Conservation (phyloP, 176 grass and related monocot species). For the maize (Zea mays) region DNA sequence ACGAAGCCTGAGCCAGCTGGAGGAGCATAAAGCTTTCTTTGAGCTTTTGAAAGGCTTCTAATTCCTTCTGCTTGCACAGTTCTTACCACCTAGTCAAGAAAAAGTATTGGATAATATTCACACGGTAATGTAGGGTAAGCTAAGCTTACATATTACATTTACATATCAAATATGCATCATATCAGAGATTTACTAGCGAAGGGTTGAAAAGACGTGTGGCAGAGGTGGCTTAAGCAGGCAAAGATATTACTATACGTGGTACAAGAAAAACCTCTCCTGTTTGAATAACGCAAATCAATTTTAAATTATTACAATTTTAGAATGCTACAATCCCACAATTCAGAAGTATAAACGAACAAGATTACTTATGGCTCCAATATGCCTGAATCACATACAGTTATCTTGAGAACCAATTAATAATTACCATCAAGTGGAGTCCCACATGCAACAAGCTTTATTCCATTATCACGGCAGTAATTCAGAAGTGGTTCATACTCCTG, state of each 20-base stretch:
- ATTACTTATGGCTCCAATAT: slow-evolving; percentile 20
- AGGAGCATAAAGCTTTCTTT: slow-evolving; percentile 81
- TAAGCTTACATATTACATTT: slow-evolving; percentile 22
- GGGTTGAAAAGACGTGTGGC: not conserved
- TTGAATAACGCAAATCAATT: slow-evolving; percentile 33
- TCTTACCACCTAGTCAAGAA: slow-evolving; percentile 70
- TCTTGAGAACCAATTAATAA: slow-evolving; percentile 18
- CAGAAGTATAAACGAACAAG: slow-evolving; percentile 14
- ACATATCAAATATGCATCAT: slow-evolving; percentile 14
- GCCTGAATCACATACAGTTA: not conserved
- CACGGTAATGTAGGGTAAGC: slow-evolving; percentile 17
- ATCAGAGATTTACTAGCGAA: slow-evolving; percentile 12
- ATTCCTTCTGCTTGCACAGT: slow-evolving; percentile 96
- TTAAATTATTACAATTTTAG: not conserved
- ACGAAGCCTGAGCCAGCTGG: slow-evolving; percentile 93
- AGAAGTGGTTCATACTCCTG: slow-evolving; percentile 95
- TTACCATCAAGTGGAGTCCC: slow-evolving; percentile 96
- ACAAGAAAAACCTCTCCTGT: not conserved
- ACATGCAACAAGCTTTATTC: slow-evolving; percentile 83
- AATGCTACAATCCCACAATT: not conserved
- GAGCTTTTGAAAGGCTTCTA: slow-evolving; percentile 71
- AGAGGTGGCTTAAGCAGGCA: slow-evolving; percentile 10
- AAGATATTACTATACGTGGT: slow-evolving; percentile 8
- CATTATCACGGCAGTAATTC: slow-evolving; percentile 80
- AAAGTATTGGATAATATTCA: slow-evolving; percentile 33